A percentile compares a stretch with the other conserved stretches of the same genome.
These are phyloP conservation scores for Septoria linicola DNA, from an alignment of 2,329 filamentous ascomycete genomes.

Conservation along the genomic window DNA sequence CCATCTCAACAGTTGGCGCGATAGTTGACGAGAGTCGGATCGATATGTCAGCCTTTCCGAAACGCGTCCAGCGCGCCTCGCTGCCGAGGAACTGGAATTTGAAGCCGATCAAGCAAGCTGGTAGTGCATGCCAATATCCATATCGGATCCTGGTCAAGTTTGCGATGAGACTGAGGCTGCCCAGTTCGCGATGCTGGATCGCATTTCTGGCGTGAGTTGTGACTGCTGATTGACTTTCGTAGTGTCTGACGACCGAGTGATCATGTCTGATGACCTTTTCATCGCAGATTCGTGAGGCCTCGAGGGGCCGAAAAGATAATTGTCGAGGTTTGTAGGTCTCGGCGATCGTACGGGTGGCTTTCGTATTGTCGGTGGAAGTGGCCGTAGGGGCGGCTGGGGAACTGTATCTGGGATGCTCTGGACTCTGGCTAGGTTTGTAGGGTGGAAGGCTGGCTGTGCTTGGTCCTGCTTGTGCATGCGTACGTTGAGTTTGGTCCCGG, in stretches of 20 bases:
- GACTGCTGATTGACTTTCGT: conserved; percentile 10
- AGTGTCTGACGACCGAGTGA: conserved; percentile 16
- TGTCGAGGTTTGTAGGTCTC: conserved; percentile 10
- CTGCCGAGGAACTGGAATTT: conserved; percentile 18
- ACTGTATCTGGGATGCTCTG: not conserved
- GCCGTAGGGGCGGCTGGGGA: not conserved
- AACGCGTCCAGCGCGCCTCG: conserved; percentile 5
- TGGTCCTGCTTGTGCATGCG: not conserved
- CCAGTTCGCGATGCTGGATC: conserved; percentile 17
- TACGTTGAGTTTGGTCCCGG: not conserved
- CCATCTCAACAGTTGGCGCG: not conserved
- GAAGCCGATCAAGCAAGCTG: conserved; percentile 18
- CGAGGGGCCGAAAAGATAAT: conserved; percentile 11
- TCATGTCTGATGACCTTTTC: conserved; percentile 21
- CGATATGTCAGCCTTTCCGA: conserved; percentile 19
- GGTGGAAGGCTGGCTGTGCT: not conserved
- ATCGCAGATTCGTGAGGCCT: conserved; percentile 14
- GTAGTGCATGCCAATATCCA: conserved; percentile 14
- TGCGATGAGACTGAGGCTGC: conserved; percentile 16
- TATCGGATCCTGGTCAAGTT: conserved; percentile 17
- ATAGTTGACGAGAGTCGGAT: conserved; percentile 5
- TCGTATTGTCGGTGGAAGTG: not conserved
- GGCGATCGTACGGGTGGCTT: too few species aligned
- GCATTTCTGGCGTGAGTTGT: not conserved
- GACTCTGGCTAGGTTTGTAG: not conserved